Conservation (phyloP, 2,329 filamentous ascomycete species). For the Fusarium pininemorale region DNA sequence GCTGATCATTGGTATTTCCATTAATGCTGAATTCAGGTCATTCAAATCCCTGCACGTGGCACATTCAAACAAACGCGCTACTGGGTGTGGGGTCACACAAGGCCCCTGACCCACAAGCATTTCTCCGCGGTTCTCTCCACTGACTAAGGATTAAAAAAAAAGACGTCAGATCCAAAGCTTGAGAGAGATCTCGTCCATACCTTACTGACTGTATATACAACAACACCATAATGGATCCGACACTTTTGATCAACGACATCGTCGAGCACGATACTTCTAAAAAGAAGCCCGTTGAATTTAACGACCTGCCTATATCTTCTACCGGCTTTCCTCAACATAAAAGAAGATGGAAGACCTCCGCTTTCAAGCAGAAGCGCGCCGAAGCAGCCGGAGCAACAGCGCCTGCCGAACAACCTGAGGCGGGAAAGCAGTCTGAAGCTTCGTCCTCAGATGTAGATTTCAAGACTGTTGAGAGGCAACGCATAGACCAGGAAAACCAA, state of each 20-base stretch:
- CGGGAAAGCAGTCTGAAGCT: neutral
- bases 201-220: neutral
- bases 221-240: conserved; percentile 48
- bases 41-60: conserved; percentile 25
- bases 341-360: conserved; percentile 75
- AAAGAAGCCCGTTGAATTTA: conserved; percentile 69
- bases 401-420: neutral
- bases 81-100: conserved; percentile 23
- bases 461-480: conserved; percentile 68
- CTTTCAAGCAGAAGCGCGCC: conserved; percentile 74
- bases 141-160: conserved; percentile 21
- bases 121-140: conserved; percentile 32
- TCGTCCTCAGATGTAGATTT: conserved; percentile 29
- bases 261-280: conserved; percentile 74
- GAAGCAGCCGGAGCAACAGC: conserved; percentile 23
- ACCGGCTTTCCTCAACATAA: conserved; percentile 91
- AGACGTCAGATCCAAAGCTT: conserved; percentile 30
- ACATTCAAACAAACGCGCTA: conserved; percentile 9
- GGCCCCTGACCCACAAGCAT: conserved; percentile 31
- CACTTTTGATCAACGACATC: conserved; percentile 77
- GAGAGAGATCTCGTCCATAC: neutral
- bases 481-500: conserved; percentile 86
- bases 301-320: conserved; percentile 54
- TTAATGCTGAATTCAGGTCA: neutral
- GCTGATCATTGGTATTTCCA: neutral